phyloP scores from a whole-genome alignment of 306 rosid genomes.

The Biancaea sappan region DNA sequence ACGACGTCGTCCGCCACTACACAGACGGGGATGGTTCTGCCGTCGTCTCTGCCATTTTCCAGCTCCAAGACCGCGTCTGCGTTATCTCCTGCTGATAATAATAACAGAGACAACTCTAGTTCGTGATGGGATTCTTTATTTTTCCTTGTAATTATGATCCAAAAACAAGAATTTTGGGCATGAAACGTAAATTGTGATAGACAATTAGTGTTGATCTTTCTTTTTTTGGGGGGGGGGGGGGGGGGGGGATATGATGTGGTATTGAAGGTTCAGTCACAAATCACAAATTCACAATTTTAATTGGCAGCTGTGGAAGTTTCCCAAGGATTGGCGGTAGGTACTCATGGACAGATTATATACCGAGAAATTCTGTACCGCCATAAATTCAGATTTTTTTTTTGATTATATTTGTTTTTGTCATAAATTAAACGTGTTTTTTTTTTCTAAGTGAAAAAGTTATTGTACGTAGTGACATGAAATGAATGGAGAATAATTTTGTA shows the following conservation, averaged over 20 bases:
- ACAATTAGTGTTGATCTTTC: not conserved
- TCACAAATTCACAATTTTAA: too few relatives aligned
- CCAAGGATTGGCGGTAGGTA: not conserved
- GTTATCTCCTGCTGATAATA: conserved; percentile 44
- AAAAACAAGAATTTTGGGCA: not conserved
- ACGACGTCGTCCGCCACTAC: conserved; percentile 25
- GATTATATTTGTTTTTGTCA: not conserved
- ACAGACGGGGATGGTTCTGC: conserved; percentile 47
- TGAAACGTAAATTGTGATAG: not conserved
- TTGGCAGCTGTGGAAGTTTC: not conserved
- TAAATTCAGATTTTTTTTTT: not conserved
- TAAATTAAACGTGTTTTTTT: not conserved
- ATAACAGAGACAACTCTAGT: conserved; percentile 44
- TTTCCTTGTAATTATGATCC: not conserved
- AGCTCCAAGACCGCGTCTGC: conserved; percentile 63
- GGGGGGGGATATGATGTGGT: too few relatives aligned
- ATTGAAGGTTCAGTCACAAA: too few relatives aligned
- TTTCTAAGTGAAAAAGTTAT: not conserved
- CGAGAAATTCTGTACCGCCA: not conserved
- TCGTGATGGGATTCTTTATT: not conserved
- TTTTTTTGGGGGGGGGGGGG: too few relatives aligned
- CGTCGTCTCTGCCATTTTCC: conserved; percentile 65
- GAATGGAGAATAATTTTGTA: too few relatives aligned
- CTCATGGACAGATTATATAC: too few relatives aligned
- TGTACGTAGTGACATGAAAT: not conserved